Evolutionary conservation across 768 basidiomycete genomes (phyloP).

Genomic region (Leucocoprinus birnbaumii): DNA sequence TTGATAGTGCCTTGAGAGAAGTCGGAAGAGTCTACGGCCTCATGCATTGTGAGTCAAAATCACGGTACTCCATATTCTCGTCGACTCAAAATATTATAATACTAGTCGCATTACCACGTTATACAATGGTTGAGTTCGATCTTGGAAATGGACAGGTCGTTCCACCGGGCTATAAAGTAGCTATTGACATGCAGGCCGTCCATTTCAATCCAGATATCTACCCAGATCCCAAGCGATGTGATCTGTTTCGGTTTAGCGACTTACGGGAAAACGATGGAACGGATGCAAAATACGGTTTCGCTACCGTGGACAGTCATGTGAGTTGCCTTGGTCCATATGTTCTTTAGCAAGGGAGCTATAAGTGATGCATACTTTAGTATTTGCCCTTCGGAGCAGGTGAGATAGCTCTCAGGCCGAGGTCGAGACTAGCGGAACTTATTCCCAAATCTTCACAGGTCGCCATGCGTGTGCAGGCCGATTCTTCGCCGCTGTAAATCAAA

Average conservation of each 20-base stretch:
- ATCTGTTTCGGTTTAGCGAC: slow-evolving; percentile 35
- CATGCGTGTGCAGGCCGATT: slow-evolving; percentile 35
- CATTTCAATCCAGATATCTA: slow-evolving; percentile 33
- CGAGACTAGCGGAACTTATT: background rate
- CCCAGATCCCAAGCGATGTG: slow-evolving; percentile 29
- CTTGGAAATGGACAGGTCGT: slow-evolving; percentile 28
- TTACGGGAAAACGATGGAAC: slow-evolving; percentile 24
- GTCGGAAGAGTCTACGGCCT: slow-evolving; percentile 31
- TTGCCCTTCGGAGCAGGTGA: slow-evolving; percentile 37
- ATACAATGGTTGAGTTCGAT: slow-evolving; percentile 24
- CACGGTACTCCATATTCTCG: background rate
- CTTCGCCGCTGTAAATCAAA: slow-evolving; percentile 29
- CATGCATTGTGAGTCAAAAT: slow-evolving; percentile 25
- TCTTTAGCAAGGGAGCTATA: too few species aligned
- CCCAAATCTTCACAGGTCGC: slow-evolving; percentile 21
- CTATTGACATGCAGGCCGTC: slow-evolving; percentile 31
- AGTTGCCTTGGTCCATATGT: slow-evolving; percentile 14
- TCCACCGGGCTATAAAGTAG: slow-evolving; percentile 29
- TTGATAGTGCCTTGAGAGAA: slow-evolving; percentile 34
- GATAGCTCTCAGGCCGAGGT: background rate
- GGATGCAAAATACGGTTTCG: slow-evolving; percentile 31
- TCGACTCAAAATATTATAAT: too few species aligned
- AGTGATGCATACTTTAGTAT: slow-evolving; percentile 20
- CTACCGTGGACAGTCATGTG: slow-evolving; percentile 31
- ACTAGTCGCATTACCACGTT: slow-evolving; percentile 28